Evolutionary conservation across 495 filamentous ascomycete genomes (phyloP), one percentile per base, ranked within the genome.

Genomic region (Xylaria scruposa): DNA sequence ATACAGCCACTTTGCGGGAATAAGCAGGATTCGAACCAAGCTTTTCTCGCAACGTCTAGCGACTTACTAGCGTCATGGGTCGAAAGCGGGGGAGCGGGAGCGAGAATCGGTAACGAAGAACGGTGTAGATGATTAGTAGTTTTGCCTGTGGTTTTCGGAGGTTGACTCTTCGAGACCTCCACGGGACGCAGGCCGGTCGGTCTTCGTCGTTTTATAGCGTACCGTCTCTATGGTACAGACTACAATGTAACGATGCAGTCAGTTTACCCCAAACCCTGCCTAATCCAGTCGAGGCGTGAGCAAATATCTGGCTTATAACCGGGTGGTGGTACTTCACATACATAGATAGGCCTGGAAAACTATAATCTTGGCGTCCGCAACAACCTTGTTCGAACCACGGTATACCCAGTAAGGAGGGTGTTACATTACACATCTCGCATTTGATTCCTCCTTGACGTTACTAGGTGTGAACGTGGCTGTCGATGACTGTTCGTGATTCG

Each of bases 41-140:
- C 33, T 60, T 60, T 38, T 21, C 31, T 17, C 58, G 17, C 31
- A 17, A 36, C 31, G 4, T 21, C 13, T 59, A 38, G 56, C 31
- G 29, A 33, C 13, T 9, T 31, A 4, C 8, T 59, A 62, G 60
- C 60, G 60, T 63, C 60, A 63, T 63, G 38, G 36, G 60, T 44
- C 38, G 36, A 42, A 33, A 24, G 60, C 60, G 60, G 60, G 60
- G 60, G 38, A 29, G 17, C 36, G 38, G 38, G 2, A 44, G 17
- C 21, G 17, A 44, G 44, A 6, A 44, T 42, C 60, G 38, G 21
- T 24, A 29, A 44, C 1, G 15, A 58, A 58, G 29, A 58, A 58
- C 26, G 54, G 54, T 31, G 29, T 56, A 12, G 13, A 56, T 56
- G 26, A 13, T 31, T n/a, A 38, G 15, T 0, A 60, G 53, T 60